These are phyloP conservation scores for Aspergillus persii DNA, from an alignment of 2,329 filamentous ascomycete genomes.

Conservation along the genomic window DNA sequence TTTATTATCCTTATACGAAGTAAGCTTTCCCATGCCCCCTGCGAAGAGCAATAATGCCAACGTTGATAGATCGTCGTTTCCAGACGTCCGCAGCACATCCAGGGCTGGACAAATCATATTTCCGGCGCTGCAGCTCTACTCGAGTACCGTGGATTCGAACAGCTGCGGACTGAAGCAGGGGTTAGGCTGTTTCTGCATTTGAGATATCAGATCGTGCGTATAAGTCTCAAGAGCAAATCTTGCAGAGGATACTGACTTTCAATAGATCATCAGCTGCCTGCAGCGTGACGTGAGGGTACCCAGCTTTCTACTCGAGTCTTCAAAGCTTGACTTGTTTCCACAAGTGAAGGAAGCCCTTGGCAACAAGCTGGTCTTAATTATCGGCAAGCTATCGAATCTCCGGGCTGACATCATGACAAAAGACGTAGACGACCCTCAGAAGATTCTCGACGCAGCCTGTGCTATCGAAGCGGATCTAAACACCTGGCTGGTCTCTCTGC, in stretches of 20 bases:
- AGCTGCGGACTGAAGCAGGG: background rate
- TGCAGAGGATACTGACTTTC: background rate
- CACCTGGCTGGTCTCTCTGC: background rate
- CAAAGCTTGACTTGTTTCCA: background rate
- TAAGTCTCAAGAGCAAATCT: background rate
- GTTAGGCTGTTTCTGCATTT: background rate
- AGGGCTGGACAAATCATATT: background rate
- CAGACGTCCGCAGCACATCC: background rate
- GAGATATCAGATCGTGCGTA: background rate
- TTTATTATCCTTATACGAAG: background rate
- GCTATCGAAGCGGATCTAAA: background rate
- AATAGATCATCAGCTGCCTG: background rate
- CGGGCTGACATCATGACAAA: background rate
- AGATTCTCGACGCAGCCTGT: background rate
- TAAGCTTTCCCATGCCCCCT: background rate
- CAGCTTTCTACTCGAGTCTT: background rate
- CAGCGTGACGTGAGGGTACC: background rate
- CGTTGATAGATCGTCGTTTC: background rate
- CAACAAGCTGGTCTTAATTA: background rate
- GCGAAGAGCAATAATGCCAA: background rate
- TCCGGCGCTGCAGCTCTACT: background rate
- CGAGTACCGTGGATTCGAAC: background rate
- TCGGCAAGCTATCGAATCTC: background rate
- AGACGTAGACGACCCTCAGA: background rate
- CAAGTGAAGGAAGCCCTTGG: background rate